phyloP scores from a whole-genome alignment of 148 eudicot genomes.

The Chenopodium suecicum region DNA sequence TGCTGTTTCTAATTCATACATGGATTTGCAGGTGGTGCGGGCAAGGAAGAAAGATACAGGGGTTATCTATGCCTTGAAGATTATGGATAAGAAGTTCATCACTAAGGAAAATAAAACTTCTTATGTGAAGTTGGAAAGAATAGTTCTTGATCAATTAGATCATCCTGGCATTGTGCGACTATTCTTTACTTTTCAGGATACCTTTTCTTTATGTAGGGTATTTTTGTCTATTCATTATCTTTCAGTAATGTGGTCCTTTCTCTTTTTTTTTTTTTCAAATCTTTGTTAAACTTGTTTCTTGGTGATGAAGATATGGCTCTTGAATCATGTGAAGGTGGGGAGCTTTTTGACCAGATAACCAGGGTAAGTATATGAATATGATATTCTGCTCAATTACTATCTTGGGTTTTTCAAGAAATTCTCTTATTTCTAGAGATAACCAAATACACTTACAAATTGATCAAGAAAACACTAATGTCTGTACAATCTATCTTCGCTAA shows the following conservation, averaged over 20 bases:
- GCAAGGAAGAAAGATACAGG: constrained; percentile 94
- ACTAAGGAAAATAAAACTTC: constrained; percentile 98
- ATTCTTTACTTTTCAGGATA: constrained; percentile 93
- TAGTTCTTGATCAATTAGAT: constrained; percentile 92
- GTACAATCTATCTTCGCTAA: background rate
- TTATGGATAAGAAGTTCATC: constrained; percentile 97
- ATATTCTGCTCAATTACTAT: background rate
- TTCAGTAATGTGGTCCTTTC: constrained; percentile 7
- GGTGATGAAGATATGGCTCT: constrained; percentile 88
- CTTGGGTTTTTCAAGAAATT: background rate
- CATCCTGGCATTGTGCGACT: constrained; percentile 93
- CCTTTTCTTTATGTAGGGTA: constrained; percentile 77
- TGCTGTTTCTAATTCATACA: background rate
- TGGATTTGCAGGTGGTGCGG: constrained; percentile 70
- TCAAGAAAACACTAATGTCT: background rate
- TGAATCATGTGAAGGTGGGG: constrained; percentile 98
- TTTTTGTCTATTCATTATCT: background rate
- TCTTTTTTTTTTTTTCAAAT: background rate
- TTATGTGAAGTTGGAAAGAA: constrained; percentile 92
- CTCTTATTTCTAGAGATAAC: background rate
- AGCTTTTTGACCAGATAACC: constrained; percentile 96
- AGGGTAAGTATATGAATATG: constrained; percentile 57
- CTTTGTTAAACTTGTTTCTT: constrained; percentile 4
- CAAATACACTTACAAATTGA: background rate
- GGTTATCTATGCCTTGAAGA: constrained; percentile 81